These are phyloP conservation scores for Thraustochytrium sp. DNA, from an alignment of 352 stramenopile species.

Conservation along the genomic window DNA sequence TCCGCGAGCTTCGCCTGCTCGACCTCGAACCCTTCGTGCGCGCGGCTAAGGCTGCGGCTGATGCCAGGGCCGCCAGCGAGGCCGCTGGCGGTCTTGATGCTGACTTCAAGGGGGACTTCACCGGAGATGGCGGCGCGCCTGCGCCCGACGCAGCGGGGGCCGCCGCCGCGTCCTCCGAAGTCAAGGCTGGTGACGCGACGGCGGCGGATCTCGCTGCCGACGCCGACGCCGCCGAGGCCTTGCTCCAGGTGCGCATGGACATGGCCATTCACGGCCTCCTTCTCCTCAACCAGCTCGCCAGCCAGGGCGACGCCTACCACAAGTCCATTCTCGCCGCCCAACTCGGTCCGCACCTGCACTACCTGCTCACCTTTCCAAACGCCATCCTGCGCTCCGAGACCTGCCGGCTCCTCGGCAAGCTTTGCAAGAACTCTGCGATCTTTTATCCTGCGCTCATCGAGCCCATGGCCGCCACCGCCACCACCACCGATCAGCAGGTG, in stretches of 20 bases:
- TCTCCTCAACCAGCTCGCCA: slow-evolving; percentile 75
- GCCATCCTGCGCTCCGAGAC: slow-evolving; percentile 72
- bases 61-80: no score
- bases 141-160: no score
- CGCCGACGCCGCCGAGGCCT: background rate
- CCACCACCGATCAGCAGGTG: no score
- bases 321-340: slow-evolving; percentile 58
- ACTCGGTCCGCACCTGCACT: slow-evolving; percentile 59
- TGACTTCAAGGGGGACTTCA: no score
- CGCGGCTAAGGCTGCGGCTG: background rate
- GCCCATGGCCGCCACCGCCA: no score
- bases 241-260: slow-evolving; percentile 25
- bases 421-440: slow-evolving; percentile 76
- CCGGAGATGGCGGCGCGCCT: no score
- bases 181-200: background rate
- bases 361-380: slow-evolving; percentile 61
- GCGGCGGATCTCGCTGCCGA: background rate
- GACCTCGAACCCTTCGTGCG: background rate
- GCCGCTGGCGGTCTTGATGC: no score
- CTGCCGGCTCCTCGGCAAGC: slow-evolving; percentile 82
- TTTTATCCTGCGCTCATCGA: slow-evolving; percentile 80
- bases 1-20: slow-evolving; percentile 63
- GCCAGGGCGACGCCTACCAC: slow-evolving; percentile 68
- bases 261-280: slow-evolving; percentile 70
- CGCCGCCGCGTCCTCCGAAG: background rate